Evolutionary conservation across 345 rosid genomes (phyloP).

Genomic region (Limnanthes douglasii): DNA sequence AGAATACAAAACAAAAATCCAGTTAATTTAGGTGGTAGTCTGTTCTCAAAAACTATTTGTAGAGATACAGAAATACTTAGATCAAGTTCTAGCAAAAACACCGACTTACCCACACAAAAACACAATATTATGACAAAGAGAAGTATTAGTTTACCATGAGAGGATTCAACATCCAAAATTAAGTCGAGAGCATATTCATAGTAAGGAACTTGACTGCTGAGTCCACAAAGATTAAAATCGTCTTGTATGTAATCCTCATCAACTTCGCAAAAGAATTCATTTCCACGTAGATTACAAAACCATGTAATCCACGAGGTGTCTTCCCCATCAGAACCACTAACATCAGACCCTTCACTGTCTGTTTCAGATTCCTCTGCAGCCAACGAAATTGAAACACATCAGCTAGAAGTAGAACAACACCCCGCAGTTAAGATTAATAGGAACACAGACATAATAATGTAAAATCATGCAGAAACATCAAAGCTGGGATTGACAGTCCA

Average conservation of each 20-base stretch:
- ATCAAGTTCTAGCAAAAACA: neutral
- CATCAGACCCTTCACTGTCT: constrained; percentile 84
- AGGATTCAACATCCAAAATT: constrained; percentile 89
- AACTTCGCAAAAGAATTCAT: constrained; percentile 96
- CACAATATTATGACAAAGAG: neutral
- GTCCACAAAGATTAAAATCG: constrained; percentile 89
- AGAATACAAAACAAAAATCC: too few relatives aligned
- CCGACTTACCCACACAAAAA: neutral
- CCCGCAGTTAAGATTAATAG: too few relatives aligned
- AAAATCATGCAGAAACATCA: too few relatives aligned
- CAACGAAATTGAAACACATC: too few relatives aligned
- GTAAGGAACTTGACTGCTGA: constrained; percentile 78
- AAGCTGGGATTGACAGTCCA: too few relatives aligned
- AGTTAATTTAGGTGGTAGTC: too few relatives aligned
- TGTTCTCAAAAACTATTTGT: too few relatives aligned
- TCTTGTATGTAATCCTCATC: constrained; percentile 96
- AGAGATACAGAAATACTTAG: too few relatives aligned
- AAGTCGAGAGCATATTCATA: constrained; percentile 93
- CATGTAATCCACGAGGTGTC: constrained; percentile 91
- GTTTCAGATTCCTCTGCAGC: constrained; percentile 75
- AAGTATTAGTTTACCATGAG: constrained; percentile 41
- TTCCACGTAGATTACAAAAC: constrained; percentile 84
- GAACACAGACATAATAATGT: too few relatives aligned
- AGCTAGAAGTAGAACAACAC: too few relatives aligned
- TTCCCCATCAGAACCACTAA: constrained; percentile 93